phyloP scores from a whole-genome alignment of 2,329 filamentous ascomycete species.

The Xylariaceae sp. region DNA sequence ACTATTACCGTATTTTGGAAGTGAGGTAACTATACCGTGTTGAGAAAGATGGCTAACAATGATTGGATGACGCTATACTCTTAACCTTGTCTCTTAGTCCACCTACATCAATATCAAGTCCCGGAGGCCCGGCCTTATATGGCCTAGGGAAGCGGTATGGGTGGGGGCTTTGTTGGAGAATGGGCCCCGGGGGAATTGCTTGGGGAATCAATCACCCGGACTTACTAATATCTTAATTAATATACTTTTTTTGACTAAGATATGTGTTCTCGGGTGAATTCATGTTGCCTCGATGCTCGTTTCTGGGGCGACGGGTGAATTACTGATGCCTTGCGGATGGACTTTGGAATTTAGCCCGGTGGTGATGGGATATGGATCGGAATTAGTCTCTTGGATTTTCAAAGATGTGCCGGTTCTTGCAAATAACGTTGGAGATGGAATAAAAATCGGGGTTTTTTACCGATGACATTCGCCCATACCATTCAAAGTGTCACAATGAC shows the following conservation, averaged over 20 bases:
- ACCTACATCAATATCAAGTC: neutral
- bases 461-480: too few species aligned
- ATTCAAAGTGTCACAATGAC: too few species aligned
- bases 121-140: constrained; percentile 1
- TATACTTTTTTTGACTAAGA: neutral
- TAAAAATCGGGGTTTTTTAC: too few species aligned
- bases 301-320: constrained; percentile 8
- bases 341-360: too few species aligned
- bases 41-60: constrained; percentile 4
- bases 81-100: neutral
- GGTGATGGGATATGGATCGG: too few species aligned
- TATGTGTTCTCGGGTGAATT: constrained; percentile 7
- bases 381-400: too few species aligned
- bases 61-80: constrained; percentile 7
- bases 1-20: too few species aligned
- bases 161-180: neutral
- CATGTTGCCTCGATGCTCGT: neutral
- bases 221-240: constrained; percentile 2
- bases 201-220: constrained; percentile 15
- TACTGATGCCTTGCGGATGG: neutral
- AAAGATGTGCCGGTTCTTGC: too few species aligned
- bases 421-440: too few species aligned
- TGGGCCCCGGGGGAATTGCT: neutral
- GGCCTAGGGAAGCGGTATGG: neutral
- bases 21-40: too few species aligned